Evolutionary conservation across 257 asterid species (phyloP).

Genomic region (Solanum clarkiae): DNA sequence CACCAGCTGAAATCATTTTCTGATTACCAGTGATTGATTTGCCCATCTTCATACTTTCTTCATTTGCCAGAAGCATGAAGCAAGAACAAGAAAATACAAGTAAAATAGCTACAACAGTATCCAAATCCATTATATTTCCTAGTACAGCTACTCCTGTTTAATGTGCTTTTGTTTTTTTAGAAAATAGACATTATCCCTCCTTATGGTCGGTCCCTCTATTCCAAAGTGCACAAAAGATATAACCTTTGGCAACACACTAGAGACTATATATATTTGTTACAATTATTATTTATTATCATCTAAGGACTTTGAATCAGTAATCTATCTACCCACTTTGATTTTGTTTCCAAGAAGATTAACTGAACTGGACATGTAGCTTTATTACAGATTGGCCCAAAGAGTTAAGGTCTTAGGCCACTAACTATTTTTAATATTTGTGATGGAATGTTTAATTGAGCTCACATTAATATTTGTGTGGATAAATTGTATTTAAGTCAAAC

Average conservation of each 20-base stretch:
- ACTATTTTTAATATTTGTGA: not conserved
- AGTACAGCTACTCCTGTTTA: not conserved
- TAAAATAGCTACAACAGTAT: not conserved
- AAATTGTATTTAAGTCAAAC: too few relatives aligned
- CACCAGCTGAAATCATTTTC: not conserved
- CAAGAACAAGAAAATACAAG: not conserved
- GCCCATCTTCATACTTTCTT: not conserved
- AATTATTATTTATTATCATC: too few relatives aligned
- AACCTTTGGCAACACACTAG: not conserved
- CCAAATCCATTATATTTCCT: not conserved
- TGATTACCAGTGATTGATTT: not conserved
- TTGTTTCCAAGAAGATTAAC: not conserved
- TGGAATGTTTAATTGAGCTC: not conserved
- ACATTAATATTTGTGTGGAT: too few relatives aligned
- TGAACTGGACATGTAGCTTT: not conserved
- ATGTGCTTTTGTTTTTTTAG: not conserved
- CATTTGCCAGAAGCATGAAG: not conserved
- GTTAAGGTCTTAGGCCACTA: not conserved
- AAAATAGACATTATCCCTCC: not conserved
- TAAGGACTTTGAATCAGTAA: too few relatives aligned
- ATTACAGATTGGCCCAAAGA: not conserved
- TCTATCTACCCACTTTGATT: not conserved
- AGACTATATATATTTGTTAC: too few relatives aligned
- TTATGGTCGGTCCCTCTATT: not conserved
- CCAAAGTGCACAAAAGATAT: too few relatives aligned